These are phyloP conservation scores for Hericium coralloides DNA, from an alignment of 768 basidiomycete genomes.

Conservation along the genomic window DNA sequence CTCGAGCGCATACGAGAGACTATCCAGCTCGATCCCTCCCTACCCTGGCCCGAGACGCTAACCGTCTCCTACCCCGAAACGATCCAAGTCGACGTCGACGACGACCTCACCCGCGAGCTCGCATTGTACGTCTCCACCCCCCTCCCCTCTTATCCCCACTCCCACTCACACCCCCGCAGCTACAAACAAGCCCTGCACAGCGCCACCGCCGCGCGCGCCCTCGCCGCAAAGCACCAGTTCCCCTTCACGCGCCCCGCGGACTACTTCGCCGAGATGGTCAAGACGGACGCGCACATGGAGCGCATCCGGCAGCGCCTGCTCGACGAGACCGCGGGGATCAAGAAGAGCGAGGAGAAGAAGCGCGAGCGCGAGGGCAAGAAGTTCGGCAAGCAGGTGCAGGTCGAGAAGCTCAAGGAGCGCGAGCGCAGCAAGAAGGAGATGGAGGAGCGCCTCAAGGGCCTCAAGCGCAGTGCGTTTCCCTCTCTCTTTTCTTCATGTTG, in stretches of 20 bases:
- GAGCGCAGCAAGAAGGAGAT: constrained; percentile 87
- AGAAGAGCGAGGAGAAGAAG: constrained; percentile 85
- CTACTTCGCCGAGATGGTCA: constrained; percentile 99
- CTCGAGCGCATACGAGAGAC: constrained; percentile 73
- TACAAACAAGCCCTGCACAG: constrained; percentile 92
- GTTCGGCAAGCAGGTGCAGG: constrained; percentile 95
- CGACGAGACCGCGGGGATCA: constrained; percentile 82
- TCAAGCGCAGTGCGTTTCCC: constrained; percentile 74
- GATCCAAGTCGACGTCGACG: constrained; percentile 69
- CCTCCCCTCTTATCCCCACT: neutral
- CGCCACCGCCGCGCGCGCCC: constrained; percentile 62
- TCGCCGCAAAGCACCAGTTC: constrained; percentile 72
- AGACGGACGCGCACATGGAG: constrained; percentile 96
- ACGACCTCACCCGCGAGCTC: constrained; percentile 91
- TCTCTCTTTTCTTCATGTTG: neutral
- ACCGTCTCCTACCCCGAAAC: constrained; percentile 61
- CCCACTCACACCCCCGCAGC: constrained; percentile 30
- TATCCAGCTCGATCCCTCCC: constrained; percentile 62
- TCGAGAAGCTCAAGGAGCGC: constrained; percentile 88
- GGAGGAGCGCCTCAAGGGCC: constrained; percentile 73
- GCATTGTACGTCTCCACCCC: constrained; percentile 64
- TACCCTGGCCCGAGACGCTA: constrained; percentile 84
- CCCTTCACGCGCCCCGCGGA: constrained; percentile 89
- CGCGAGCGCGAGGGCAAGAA: constrained; percentile 94
- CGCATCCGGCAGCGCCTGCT: constrained; percentile 84